Base-by-base conservation (phyloP, 2,329 filamentous ascomycete genomes). In the Ophiosphaerella narmari region DNA sequence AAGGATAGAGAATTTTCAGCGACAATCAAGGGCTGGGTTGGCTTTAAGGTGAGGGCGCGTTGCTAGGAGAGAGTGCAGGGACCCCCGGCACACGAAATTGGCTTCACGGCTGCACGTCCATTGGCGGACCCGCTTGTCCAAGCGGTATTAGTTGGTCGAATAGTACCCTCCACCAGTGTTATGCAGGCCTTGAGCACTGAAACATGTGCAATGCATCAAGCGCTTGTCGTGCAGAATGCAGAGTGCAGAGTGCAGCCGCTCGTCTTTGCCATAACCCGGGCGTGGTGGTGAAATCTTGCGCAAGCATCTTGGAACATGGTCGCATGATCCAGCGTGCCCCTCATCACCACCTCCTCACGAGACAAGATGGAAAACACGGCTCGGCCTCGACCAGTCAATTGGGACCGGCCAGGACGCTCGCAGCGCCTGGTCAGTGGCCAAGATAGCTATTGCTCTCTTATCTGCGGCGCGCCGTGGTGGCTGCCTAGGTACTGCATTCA, bases 31-130 rank as follows among this genome's bases (percentile, higher is more conserved):
- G 66, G 65, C 63, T 57, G 62, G 46, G 54, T 63, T 56, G 64
- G 62, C 63, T 70, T 72, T 71, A 68, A 67, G 60, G 61, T 70
- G 62, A 60, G 63, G 59, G 61, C 59, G 60, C 60, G 68, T 70
- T 71, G 69, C 66, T 70, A 65, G 67, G 69, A 63, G 46, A 57
- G 51, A 62, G 63, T 58, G 63, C 66, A 67, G 60, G 65, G 66
- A 61, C 62, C 50, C 23, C 48, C 38, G 46, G 53, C 57, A 62
- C 48, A 48, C 62, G 67, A 70, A 68, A 72, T 73, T 70, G 60
- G 61, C 56, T 48, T 57, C 46, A 59, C 60, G 63, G 68, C 60
- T 61, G 62, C 60, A 64, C 58, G 62, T 57, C 60, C 66, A 62
- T 64, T 57, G 48, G 59, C 64, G 61, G 65, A 59, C 61, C 65